Evolutionary conservation across 2,329 filamentous ascomycete genomes (phyloP), one percentile per base, ranked within the genome.

Genomic region (Trichophyton rubrum): DNA sequence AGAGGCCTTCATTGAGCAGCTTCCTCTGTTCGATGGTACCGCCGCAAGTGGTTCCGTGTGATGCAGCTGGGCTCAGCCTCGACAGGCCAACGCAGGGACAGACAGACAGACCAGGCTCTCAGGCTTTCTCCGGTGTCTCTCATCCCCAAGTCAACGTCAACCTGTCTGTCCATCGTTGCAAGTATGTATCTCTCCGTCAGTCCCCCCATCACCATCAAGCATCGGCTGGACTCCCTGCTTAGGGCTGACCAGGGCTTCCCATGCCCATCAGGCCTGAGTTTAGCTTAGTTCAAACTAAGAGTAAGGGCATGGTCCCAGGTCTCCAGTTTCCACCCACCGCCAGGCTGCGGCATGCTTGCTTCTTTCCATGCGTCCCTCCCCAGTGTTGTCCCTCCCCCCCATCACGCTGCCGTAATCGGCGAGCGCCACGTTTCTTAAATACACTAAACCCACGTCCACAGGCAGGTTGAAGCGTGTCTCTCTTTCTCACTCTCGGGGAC

Each of bases 161-260:
- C n/a, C n/a, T n/a, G n/a, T n/a, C 40, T 22, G 20, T 41, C 13
- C 40, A 17, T 43, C 38, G 13, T 30, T 7, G 6, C 2, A 30
- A n/a, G 17, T 45, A 17, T 22, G 3, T 45, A 45, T 45, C 41
- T 45, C 15, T 45, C 41, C 17, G 15, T 17, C 41, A 2, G 33
- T 13, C 33, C 33, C 8, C 17, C 24, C 35, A 35, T 56, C 9
- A 7, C 15, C 11, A 38, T 38, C 27, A 38, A 38, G 9, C 33
- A 38, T 17, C 24, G 51, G 20, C 24, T 30, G n/a, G 27, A 22
- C 35, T 43, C 27, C 15, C 13, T 38, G n/a, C 30, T 58, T 58
- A 45, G 35, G 40, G 35, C 56, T 58, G 35, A 41, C 56, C 57
- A 22, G 57, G 57, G 57, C 57, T 9, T 55, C 49, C 49, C 49